Percentiles rank a stretch among this genome's conserved stretches.
phyloP scores from a whole-genome alignment of 441 rosid genomes.

The Theobroma grandiflorum region DNA sequence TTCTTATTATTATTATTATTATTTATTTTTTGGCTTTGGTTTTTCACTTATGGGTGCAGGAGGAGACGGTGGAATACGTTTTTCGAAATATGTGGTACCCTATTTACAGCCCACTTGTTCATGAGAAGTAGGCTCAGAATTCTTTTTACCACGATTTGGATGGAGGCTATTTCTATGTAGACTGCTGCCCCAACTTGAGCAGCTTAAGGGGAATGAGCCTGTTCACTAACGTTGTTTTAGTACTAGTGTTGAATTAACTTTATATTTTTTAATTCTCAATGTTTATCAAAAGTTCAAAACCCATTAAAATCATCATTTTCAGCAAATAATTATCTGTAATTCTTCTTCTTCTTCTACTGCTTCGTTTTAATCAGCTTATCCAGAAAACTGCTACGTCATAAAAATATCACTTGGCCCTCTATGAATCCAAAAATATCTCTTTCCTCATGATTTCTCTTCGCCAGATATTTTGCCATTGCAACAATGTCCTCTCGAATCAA shows the following conservation, averaged over 20 bases:
- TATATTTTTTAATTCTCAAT: neutral
- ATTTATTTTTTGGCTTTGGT: neutral
- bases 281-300: neutral
- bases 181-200: neutral
- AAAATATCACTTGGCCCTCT: neutral
- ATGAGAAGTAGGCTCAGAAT: conserved; percentile 59
- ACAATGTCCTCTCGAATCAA: neutral
- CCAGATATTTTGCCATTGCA: too few species aligned
- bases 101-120: conserved; percentile 90
- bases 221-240: neutral
- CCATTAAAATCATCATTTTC: neutral
- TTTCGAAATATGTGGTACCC: conserved; percentile 91
- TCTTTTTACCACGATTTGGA: neutral
- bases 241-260: neutral
- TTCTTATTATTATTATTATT: neutral
- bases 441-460: neutral
- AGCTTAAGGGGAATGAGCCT: neutral
- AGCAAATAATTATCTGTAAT: neutral
- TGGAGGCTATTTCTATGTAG: conserved; percentile 8
- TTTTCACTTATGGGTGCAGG: conserved; percentile 48
- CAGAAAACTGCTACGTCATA: neutral
- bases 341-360: neutral
- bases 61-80: conserved; percentile 74
- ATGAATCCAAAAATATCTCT: neutral
- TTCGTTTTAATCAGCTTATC: too few species aligned